A percentile compares a stretch with the other conserved stretches of the same genome.
Conservation (phyloP, 2,329 filamentous ascomycete genomes). For the Talaromyces sp. region DNA sequence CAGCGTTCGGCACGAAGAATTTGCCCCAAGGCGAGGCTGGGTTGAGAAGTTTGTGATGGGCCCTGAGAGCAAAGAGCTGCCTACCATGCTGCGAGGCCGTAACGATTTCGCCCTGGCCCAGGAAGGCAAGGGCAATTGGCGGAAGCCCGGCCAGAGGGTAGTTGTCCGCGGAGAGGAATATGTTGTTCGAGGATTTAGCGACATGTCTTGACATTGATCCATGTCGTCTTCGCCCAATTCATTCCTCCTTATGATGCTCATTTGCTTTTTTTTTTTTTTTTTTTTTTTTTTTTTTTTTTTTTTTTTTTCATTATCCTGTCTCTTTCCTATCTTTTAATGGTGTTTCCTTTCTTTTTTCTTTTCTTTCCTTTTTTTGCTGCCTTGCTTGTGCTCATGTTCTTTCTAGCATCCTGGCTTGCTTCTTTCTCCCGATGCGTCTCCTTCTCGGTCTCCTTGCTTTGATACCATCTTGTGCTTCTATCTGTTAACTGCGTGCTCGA, state of each 20-base stretch:
- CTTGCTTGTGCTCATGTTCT: not conserved
- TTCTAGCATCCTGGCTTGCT: not conserved
- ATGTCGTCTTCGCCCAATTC: not conserved
- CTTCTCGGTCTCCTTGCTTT: not conserved
- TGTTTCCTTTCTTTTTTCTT: not conserved
- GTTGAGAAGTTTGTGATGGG: constrained; percentile 9
- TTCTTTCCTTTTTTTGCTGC: not conserved
- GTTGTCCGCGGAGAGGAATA: constrained; percentile 9
- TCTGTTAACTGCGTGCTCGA: constrained; percentile 5
- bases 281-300: not conserved
- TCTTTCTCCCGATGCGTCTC: not conserved
- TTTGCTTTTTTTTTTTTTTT: not conserved
- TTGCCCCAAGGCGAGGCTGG: constrained; percentile 3
- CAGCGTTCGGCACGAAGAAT: constrained; percentile 10
- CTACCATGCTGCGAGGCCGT: constrained; percentile 7
- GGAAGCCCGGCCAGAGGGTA: constrained; percentile 7
- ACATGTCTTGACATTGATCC: not conserved
- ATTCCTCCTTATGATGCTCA: not conserved
- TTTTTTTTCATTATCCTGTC: not conserved
- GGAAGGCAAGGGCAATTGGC: constrained; percentile 10
- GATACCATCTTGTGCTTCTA: constrained; percentile 8
- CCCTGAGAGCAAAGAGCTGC: constrained; percentile 9
- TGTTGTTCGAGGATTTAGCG: constrained; percentile 9
- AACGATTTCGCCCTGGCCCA: constrained; percentile 5
- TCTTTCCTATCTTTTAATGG: not conserved